Percentiles rank a stretch among this genome's conserved stretches.
These are phyloP conservation scores for Saccharomyces jurei DNA, from an alignment of 805 yeast genomes.

Conservation along the genomic window DNA sequence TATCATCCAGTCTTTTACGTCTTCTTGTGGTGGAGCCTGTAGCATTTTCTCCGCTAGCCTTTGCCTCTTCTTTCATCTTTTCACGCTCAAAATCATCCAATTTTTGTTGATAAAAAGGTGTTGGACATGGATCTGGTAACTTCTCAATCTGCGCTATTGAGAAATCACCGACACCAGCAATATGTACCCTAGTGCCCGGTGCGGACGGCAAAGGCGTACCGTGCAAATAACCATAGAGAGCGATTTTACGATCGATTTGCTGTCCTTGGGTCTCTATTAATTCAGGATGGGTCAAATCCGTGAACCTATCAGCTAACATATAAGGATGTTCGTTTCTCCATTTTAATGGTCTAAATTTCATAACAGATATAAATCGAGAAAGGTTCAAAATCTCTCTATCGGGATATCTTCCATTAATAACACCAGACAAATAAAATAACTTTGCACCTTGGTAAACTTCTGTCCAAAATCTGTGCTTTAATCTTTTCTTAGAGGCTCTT, in stretches of 20 bases:
- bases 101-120: slow-evolving; percentile 84
- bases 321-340: slow-evolving; percentile 99
- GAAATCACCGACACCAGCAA: slow-evolving; percentile 93
- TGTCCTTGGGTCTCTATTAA: slow-evolving; percentile 60
- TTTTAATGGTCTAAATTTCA: slow-evolving; percentile 97
- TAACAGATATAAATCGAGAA: slow-evolving; percentile 86
- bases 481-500: slow-evolving; percentile 81
- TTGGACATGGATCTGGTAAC: slow-evolving; percentile 97
- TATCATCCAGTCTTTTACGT: slow-evolving; percentile 87
- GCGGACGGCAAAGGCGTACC: slow-evolving; percentile 75
- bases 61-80: slow-evolving; percentile 48
- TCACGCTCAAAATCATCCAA: slow-evolving; percentile 77
- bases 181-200: slow-evolving; percentile 68
- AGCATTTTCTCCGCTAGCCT: slow-evolving; percentile 38
- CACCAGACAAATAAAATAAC: slow-evolving; percentile 88
- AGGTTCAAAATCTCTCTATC: slow-evolving; percentile 90
- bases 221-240: slow-evolving; percentile 88
- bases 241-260: slow-evolving; percentile 81
- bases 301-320: slow-evolving; percentile 79
- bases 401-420: slow-evolving; percentile 93
- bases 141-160: slow-evolving; percentile 70
- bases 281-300: slow-evolving; percentile 91
- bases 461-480: slow-evolving; percentile 95
- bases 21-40: slow-evolving; percentile 62
- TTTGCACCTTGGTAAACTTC: slow-evolving; percentile 98